Conservation (phyloP, 352 stramenopile species). For the Phytophthora uliginosa region DNA sequence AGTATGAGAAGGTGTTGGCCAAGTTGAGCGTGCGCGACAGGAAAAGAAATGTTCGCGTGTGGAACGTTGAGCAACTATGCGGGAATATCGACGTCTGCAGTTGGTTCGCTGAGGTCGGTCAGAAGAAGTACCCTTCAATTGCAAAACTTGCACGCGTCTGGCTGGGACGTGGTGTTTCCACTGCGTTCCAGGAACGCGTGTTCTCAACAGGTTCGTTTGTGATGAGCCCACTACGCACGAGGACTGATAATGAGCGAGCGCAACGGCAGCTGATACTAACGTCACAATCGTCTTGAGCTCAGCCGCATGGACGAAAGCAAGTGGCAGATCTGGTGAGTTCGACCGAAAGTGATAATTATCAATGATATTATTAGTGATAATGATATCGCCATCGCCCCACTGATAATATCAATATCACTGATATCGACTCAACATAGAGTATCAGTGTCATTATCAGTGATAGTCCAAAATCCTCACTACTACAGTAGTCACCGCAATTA, state of each 20-base stretch:
- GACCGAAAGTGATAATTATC: too few relatives aligned
- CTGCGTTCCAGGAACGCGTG: conserved; percentile 2
- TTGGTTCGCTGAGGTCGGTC: conserved; percentile 4
- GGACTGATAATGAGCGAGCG: too few relatives aligned
- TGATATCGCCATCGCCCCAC: too few relatives aligned
- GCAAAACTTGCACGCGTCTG: conserved; percentile 8
- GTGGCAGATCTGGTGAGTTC: not conserved
- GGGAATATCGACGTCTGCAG: not conserved
- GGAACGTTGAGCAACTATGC: conserved; percentile 11
- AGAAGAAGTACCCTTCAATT: conserved; percentile 8
- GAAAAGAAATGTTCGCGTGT: conserved; percentile 2
- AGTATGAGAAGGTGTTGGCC: not conserved
- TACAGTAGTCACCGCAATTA: too few relatives aligned
- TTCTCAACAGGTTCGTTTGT: too few relatives aligned
- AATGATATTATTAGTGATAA: too few relatives aligned
- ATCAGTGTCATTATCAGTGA: too few relatives aligned
- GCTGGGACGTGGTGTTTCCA: not conserved
- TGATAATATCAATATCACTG: too few relatives aligned
- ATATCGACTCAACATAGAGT: too few relatives aligned
- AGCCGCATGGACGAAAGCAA: not conserved
- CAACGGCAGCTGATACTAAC: not conserved
- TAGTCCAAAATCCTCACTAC: too few relatives aligned
- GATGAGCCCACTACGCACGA: too few relatives aligned
- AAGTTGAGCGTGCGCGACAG: conserved; percentile 9
- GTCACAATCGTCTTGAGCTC: not conserved